These are phyloP conservation scores for Stephania yunnanensis DNA, from an alignment of 164 flowering plant genomes.

Conservation along the genomic window DNA sequence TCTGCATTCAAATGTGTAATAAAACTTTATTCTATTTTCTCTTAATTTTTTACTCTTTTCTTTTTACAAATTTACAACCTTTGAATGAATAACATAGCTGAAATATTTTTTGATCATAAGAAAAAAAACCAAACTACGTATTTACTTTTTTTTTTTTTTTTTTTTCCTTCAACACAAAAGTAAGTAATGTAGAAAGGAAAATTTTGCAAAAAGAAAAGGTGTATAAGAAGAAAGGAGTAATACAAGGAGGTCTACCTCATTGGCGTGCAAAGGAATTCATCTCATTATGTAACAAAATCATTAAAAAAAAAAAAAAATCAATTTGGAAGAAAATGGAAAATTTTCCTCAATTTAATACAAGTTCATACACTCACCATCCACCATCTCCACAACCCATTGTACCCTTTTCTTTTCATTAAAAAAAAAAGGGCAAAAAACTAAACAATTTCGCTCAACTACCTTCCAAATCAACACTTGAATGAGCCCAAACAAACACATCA, in stretches of 20 bases:
- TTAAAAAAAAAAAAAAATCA: background rate
- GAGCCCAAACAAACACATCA: background rate
- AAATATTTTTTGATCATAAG: no score
- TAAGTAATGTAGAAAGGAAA: background rate
- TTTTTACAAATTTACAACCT: no score
- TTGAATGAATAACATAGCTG: background rate
- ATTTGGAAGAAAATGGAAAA: no score
- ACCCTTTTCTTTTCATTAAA: background rate
- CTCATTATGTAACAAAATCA: background rate
- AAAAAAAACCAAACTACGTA: no score
- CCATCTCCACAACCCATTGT: background rate
- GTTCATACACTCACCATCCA: background rate
- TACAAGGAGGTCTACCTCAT: background rate
- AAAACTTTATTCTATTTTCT: no score
- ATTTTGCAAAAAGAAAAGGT: background rate
- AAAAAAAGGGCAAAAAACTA: background rate
- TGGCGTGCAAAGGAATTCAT: background rate
- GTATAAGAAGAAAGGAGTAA: background rate
- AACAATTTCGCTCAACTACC: background rate
- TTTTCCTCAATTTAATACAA: background rate
- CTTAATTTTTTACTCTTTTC: no score
- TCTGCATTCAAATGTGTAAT: no score
- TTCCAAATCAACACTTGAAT: background rate
- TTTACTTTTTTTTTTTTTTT: no score
- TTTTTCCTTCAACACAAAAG: no score